phyloP scores from a whole-genome alignment of 768 basidiomycete species.

The Naganishia onofrii region DNA sequence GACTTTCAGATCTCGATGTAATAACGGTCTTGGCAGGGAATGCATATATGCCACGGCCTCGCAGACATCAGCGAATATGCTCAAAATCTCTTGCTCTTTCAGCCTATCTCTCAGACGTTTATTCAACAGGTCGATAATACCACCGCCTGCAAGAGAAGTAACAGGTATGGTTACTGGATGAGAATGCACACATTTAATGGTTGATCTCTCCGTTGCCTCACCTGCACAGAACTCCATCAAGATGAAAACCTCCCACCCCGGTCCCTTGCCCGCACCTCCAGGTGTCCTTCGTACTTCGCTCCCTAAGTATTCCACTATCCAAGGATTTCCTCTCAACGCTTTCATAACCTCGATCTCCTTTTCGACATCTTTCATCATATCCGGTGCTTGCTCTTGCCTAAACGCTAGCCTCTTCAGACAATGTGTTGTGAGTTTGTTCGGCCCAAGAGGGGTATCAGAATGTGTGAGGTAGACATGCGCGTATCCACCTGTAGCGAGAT shows the following conservation, averaged over 20 bases:
- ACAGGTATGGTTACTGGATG: not conserved
- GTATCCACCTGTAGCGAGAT: constrained; percentile 86
- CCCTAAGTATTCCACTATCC: constrained; percentile 32
- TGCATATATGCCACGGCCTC: constrained; percentile 98
- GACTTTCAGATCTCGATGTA: constrained; percentile 91
- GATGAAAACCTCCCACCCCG: constrained; percentile 88
- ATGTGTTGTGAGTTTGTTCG: constrained; percentile 65
- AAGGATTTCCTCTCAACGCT: constrained; percentile 50
- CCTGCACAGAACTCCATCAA: constrained; percentile 97
- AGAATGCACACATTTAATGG: not conserved
- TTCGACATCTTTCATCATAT: constrained; percentile 86
- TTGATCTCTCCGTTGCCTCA: constrained; percentile 48
- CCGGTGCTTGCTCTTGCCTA: constrained; percentile 79
- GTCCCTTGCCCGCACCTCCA: constrained; percentile 58
- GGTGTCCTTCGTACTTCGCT: constrained; percentile 72
- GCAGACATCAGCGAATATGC: constrained; percentile 96
- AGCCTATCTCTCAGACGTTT: constrained; percentile 87
- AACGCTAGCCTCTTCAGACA: constrained; percentile 96
- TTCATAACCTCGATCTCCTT: constrained; percentile 99
- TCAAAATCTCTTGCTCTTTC: constrained; percentile 91
- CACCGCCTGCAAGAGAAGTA: constrained; percentile 65
- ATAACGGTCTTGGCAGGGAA: constrained; percentile 77
- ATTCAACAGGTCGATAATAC: constrained; percentile 99
- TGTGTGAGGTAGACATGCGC: constrained; percentile 95
- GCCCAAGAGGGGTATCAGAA: constrained; percentile 70